These are phyloP conservation scores for Sisymbrium irio DNA, from an alignment of 345 rosid genomes.

Conservation along the genomic window DNA sequence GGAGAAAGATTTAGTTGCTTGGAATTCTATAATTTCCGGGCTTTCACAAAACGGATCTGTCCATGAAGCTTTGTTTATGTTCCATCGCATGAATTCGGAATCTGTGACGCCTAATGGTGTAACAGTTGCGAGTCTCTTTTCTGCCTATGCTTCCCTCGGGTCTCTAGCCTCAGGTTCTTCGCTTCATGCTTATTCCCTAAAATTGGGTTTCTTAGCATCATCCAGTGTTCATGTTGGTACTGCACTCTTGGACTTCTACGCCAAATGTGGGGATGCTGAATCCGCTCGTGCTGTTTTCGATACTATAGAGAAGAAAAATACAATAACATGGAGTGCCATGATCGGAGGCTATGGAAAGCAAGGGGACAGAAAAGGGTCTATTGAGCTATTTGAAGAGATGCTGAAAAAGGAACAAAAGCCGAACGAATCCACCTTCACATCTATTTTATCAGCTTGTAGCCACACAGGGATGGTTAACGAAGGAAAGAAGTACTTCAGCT, in stretches of 20 bases:
- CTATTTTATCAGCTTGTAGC: slow-evolving; percentile 71
- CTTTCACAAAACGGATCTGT: slow-evolving; percentile 65
- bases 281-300: slow-evolving; percentile 66
- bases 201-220: slow-evolving; percentile 50
- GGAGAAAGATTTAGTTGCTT: slow-evolving; percentile 56
- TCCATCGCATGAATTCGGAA: slow-evolving; percentile 54
- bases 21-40: slow-evolving; percentile 90
- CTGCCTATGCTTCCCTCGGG: slow-evolving; percentile 70
- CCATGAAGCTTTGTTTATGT: slow-evolving; percentile 49
- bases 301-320: slow-evolving; percentile 53
- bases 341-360: slow-evolving; percentile 78
- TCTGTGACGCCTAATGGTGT: slow-evolving; percentile 72
- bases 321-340: slow-evolving; percentile 84
- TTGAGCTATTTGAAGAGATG: slow-evolving; percentile 61
- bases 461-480: slow-evolving; percentile 76
- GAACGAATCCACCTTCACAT: slow-evolving; percentile 66
- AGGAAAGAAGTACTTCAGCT: slow-evolving; percentile 62
- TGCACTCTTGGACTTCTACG: slow-evolving; percentile 77
- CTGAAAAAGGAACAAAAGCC: slow-evolving; percentile 52
- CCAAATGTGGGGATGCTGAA: slow-evolving; percentile 68
- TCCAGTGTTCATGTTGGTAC: slow-evolving; percentile 68
- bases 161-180: slow-evolving; percentile 57
- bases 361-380: slow-evolving; percentile 48
- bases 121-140: slow-evolving; percentile 61
- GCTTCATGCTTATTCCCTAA: slow-evolving; percentile 59